phyloP scores from a whole-genome alignment of 148 eudicot species.

The Euryodendron excelsum region DNA sequence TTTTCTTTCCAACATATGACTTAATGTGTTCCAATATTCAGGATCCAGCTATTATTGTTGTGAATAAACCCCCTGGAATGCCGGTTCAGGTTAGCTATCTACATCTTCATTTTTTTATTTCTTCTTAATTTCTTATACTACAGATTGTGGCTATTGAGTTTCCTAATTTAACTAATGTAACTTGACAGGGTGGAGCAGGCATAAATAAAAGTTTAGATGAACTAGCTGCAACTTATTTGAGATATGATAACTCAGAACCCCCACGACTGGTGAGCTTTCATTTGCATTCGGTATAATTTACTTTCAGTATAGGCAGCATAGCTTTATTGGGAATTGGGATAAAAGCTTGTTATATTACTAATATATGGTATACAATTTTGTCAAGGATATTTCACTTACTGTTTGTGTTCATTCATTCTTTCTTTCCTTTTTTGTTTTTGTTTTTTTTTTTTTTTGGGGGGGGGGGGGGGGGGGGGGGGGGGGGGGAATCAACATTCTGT shows the following conservation, averaged over 20 bases:
- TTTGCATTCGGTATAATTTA: background rate
- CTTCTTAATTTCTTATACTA: background rate
- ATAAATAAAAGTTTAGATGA: slow-evolving; percentile 84
- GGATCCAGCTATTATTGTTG: slow-evolving; percentile 86
- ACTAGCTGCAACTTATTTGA: slow-evolving; percentile 71
- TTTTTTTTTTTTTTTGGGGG: background rate
- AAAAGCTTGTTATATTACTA: background rate
- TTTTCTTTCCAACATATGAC: background rate
- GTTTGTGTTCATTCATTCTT: too few relatives aligned
- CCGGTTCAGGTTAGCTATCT: slow-evolving; percentile 76
- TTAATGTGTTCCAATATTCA: slow-evolving; percentile 20
- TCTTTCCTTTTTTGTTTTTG: too few relatives aligned
- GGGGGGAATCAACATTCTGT: background rate
- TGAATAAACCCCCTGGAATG: slow-evolving; percentile 92
- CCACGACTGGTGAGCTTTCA: slow-evolving; percentile 55
- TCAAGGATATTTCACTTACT: background rate
- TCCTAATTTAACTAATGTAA: background rate
- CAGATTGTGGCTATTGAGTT: slow-evolving; percentile 2
- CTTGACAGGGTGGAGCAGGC: slow-evolving; percentile 79
- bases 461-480: too few relatives aligned
- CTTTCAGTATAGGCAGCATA: background rate
- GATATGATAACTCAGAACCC: slow-evolving; percentile 57
- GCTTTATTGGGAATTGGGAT: background rate
- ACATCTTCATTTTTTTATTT: background rate
- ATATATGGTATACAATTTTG: background rate